A percentile compares a stretch with the other conserved stretches of the same genome.
Conservation (phyloP, 805 yeast species). For the Saccharomycopsis fibuligera region DNA sequence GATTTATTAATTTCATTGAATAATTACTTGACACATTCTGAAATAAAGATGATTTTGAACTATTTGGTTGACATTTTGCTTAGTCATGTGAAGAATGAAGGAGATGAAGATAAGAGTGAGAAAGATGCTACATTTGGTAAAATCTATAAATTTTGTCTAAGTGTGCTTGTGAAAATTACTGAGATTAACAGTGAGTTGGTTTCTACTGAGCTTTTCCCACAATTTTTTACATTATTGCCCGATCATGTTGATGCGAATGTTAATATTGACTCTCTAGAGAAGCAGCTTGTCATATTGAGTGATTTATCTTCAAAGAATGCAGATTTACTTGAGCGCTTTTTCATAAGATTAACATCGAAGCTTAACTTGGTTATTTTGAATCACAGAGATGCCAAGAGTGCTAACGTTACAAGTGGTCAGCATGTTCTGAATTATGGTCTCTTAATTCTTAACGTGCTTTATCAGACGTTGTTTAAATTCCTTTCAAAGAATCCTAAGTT, state of each 20-base stretch:
- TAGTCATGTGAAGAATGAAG: conserved; percentile 27
- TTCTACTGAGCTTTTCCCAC: conserved; percentile 14
- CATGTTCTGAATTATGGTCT: conserved; percentile 3
- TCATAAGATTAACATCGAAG: conserved; percentile 33
- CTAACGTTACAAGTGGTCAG: conserved; percentile 4
- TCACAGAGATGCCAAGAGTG: neutral
- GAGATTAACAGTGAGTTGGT: conserved; percentile 13
- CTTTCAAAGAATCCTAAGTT: conserved; percentile 4
- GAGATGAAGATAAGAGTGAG: neutral
- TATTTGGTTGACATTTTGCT: conserved; percentile 58
- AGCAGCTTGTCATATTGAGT: conserved; percentile 23
- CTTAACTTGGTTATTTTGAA: conserved; percentile 23
- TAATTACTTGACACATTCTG: conserved; percentile 45
- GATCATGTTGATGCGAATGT: neutral
- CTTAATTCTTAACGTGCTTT: conserved; percentile 14
- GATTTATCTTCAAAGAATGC: conserved; percentile 30
- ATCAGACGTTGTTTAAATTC: conserved; percentile 10
- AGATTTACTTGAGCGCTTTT: conserved; percentile 32
- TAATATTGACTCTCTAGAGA: neutral
- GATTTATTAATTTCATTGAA: conserved; percentile 47
- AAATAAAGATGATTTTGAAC: conserved; percentile 55
- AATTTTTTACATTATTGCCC: conserved; percentile 13
- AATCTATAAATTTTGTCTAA: conserved; percentile 10
- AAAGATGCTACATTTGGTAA: conserved; percentile 6
- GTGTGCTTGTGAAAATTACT: conserved; percentile 5